These are phyloP conservation scores for Benincasa hispida DNA, from an alignment of 306 rosid species.

Conservation along the genomic window DNA sequence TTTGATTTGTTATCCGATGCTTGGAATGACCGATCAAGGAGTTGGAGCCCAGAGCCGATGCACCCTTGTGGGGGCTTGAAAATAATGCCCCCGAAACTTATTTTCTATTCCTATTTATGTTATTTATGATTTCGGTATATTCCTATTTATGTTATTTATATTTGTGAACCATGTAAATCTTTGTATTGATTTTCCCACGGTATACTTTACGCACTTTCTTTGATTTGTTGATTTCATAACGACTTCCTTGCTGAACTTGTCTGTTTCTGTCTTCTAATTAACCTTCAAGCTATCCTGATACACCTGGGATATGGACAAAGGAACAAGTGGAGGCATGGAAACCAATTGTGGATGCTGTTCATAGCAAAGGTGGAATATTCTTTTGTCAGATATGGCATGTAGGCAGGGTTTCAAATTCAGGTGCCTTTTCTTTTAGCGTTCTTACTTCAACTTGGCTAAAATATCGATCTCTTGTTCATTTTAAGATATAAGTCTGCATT, in stretches of 20 bases:
- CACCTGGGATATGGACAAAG: conserved; percentile 37
- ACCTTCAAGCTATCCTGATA: conserved; percentile 16
- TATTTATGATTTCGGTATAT: too few species aligned
- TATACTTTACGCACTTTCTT: neutral
- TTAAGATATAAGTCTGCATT: neutral
- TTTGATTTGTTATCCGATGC: too few species aligned
- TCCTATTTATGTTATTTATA: too few species aligned
- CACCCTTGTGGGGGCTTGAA: too few species aligned
- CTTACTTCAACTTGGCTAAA: neutral
- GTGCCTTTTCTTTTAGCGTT: neutral
- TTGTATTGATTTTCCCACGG: too few species aligned
- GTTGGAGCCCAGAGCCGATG: too few species aligned
- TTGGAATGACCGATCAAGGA: too few species aligned
- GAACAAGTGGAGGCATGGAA: conserved; percentile 46
- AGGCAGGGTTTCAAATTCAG: conserved; percentile 29
- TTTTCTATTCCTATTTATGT: too few species aligned
- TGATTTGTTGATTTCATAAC: neutral
- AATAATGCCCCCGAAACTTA: too few species aligned
- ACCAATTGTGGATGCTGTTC: conserved; percentile 38
- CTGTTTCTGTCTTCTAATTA: neutral
- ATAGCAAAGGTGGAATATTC: conserved; percentile 30
- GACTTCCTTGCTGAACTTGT: too few species aligned
- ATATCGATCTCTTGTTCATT: neutral
- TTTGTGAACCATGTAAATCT: too few species aligned
- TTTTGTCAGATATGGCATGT: conserved; percentile 35